Evolutionary conservation across 2,329 filamentous ascomycete genomes (phyloP), one percentile per base, ranked within the genome.

Genomic region (Neonectria neomacrospora): DNA sequence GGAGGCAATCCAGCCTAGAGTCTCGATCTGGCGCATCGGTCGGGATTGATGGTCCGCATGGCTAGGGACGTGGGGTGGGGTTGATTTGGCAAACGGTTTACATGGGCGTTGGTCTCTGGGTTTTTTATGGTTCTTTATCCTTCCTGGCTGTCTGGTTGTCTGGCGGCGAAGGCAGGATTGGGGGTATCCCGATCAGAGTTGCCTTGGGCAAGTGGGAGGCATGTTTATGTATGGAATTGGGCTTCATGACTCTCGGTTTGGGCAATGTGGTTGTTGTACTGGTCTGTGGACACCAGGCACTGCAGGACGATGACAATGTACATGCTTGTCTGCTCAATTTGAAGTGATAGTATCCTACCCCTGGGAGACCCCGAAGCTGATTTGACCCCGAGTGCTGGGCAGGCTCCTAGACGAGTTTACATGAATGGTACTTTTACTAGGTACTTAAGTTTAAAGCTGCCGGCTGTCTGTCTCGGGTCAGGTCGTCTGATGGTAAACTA

Each of bases 1-100:
- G 73, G 68, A 4, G 71, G 69, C 44, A 76, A 70, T 34, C 67
- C 74, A 50, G 66, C 70, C 45, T 71, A 64, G 72, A 60, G 55
- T 56, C 58, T 42, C 23, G 47, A 65, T 57, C 44, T 60, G 68
- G 61, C 60, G 61, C 53, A 65, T 64, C 30, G 61, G 60, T 63
- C 53, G 60, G 68, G 60, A 54, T 50, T 56, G 67, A 54, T 53
- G 54, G 53, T 64, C 58, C 57, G 60, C 64, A 67, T 66, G 50
- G 58, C 42, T 53, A 64, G 57, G 64, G 53, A 64, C 42, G 58
- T 48, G 48, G 58, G 57, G 52, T 42, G 59, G 51, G 45, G 61
- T 55, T 42, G 61, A 55, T 42, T 58, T 60, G 61, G 42, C 58
- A 67, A 57, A 60, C 58, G 52, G 55, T 51, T 65, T 63, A 66